Base-by-base conservation (phyloP, 352 stramenopile genomes). In the Phytophthora ohioensis region DNA sequence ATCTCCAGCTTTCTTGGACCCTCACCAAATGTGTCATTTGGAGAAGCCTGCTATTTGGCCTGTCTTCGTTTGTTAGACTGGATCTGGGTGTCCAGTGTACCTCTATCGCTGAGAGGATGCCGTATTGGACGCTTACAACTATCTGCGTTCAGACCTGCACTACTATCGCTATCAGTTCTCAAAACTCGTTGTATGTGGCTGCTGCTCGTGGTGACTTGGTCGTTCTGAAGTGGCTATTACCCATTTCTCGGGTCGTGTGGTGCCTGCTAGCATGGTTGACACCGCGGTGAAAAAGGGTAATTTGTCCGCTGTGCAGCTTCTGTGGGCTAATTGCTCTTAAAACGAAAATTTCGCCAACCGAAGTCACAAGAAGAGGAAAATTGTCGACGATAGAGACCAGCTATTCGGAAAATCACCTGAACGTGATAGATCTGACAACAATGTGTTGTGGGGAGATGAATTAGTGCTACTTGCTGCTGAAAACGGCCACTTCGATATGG, bases 61-160 rank as follows among this genome's bases (percentile, higher is more conserved):
- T 34, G 15, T 3, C 4, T n/a, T 53, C 27, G 46, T 4, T 46
- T 63, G 41, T 39, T 63, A 8, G n/a, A 53, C 32, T 62, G 55
- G 11, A 41, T 54, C 11, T 56, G 48, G 48, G 31, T 11, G 12
- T 38, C 48, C 7, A 56, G 48, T 42, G 31, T 10, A 53, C 15
- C 11, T 42, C 30, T 13, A 31, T 41, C 8, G n/a, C 11, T 3
- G 42, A 30, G 3, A 51, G 42, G 32, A 17, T 21, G 6, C n/a
- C 34, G 1, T 5, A 17, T 5, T 59, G 36, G 52, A 46, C 52
- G n/a, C 52, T 59, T 9, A 59, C 43, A 59, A 59, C 17, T 38
- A 46, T 27, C 54, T 61, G 12, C 39, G 27, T 27, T 61, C 38
- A 5, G 41, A 61, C 46, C 38, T 27, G 4, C 39, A 41, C 39